Base-by-base conservation (phyloP, 345 rosid species). In the Citrus cavaleriei region DNA sequence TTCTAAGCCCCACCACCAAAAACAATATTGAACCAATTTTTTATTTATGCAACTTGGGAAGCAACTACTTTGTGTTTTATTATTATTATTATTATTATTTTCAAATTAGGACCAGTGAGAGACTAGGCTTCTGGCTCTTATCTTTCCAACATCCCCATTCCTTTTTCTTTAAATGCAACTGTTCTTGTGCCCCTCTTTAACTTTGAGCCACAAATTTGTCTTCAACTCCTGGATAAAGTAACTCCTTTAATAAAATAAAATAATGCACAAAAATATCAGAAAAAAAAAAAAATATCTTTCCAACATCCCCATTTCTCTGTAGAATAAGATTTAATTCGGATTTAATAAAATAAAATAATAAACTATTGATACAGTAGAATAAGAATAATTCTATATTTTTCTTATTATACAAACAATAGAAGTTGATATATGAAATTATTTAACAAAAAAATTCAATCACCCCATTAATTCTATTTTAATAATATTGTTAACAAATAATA, bases 161-260 rank as follows among this genome's bases (percentile, higher is more conserved):
- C 14, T n/a, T 69, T 35, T 70, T 65, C 54, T 61, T 82, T 82
- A 32, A 77, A 77, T 59, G 78, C 75, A 64, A 5, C 16, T 46
- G 62, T 32, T 35, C 57, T 2, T 75, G 40, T 57, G 51, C 24
- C 46, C 25, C 68, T 70, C 79, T 81, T 73, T 55, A 46, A 32
- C 25, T 74, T 38, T 22, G 28, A 77, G 68, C 83, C 85, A 79
- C 86, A 80, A 8, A n/a, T n/a, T n/a, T n/a, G n/a, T n/a, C n/a
- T n/a, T n/a, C n/a, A n/a, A n/a, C n/a, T n/a, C n/a, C n/a, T n/a
- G n/a, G n/a, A n/a, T n/a, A n/a, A n/a, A n/a, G n/a, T n/a, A n/a
- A n/a, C n/a, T n/a, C n/a, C n/a, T n/a, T n/a, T n/a, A n/a, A n/a
- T n/a, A n/a, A n/a, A n/a, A n/a, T n/a, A n/a, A n/a, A n/a, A n/a